Evolutionary conservation across 495 filamentous ascomycete species (phyloP).

Genomic region (Xylaria nigripes): DNA sequence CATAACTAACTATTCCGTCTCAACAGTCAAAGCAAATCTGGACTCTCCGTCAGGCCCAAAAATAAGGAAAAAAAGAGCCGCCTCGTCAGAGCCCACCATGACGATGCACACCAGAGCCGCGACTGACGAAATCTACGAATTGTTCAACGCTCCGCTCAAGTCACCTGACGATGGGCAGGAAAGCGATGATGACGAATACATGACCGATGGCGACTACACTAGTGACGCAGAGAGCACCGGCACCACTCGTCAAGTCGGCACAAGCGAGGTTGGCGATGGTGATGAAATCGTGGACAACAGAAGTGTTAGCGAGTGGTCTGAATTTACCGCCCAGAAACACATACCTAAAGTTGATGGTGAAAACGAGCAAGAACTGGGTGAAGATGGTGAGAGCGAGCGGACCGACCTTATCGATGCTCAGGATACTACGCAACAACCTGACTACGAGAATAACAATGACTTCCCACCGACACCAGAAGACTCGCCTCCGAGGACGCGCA

Average conservation of each 20-base stretch:
- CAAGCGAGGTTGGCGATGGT: slow-evolving; percentile 37
- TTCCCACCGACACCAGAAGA: slow-evolving; percentile 19
- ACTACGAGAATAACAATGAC: slow-evolving; percentile 21
- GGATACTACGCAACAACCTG: slow-evolving; percentile 16
- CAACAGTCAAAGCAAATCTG: slow-evolving; percentile 79
- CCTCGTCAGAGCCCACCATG: slow-evolving; percentile 77
- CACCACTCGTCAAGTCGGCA: slow-evolving; percentile 54
- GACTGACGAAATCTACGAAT: slow-evolving; percentile 92
- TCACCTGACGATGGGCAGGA: slow-evolving; percentile 33
- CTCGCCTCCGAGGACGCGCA: slow-evolving; percentile 34
- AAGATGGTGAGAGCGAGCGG: slow-evolving; percentile 17
- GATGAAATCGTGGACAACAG: slow-evolving; percentile 49
- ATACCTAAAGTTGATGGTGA: slow-evolving; percentile 46
- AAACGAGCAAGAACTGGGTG: slow-evolving; percentile 6
- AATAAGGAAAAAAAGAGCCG: slow-evolving; percentile 52
- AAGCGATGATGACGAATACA: slow-evolving; percentile 58
- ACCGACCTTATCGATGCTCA: slow-evolving; percentile 30
- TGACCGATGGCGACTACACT: slow-evolving; percentile 65
- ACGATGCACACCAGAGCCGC: slow-evolving; percentile 91
- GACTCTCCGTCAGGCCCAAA: slow-evolving; percentile 76
- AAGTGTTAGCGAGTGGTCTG: slow-evolving; percentile 75
- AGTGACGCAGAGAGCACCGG: slow-evolving; percentile 76
- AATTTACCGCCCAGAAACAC: slow-evolving; percentile 69
- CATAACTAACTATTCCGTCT: not conserved
- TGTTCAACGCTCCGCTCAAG: slow-evolving; percentile 88